phyloP scores from a whole-genome alignment of 2,329 filamentous ascomycete genomes.

The Furcasterigmium sp. region DNA sequence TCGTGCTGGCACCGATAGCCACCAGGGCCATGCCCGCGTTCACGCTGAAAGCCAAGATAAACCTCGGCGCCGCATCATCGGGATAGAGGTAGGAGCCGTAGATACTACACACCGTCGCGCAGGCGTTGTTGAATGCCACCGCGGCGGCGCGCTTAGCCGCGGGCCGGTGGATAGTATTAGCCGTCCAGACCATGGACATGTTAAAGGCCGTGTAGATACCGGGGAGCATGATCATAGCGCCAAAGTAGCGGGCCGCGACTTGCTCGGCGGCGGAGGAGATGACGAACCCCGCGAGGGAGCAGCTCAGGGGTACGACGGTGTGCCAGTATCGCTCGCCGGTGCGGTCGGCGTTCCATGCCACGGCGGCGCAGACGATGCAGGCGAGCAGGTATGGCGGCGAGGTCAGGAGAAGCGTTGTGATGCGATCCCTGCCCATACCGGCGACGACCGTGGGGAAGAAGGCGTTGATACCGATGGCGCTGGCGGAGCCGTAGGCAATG shows the following conservation, averaged over 20 bases:
- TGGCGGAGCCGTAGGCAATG: conserved; percentile 13
- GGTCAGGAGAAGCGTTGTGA: conserved; percentile 18
- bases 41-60: conserved; percentile 17
- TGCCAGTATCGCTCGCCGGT: conserved; percentile 12
- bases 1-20: conserved; percentile 13
- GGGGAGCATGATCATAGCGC: conserved; percentile 15
- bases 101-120: conserved; percentile 15
- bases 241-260: conserved; percentile 9
- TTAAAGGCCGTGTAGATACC: conserved; percentile 17
- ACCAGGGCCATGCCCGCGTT: conserved; percentile 18
- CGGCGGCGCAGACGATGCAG: conserved; percentile 3
- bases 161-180: conserved; percentile 16
- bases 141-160: conserved; percentile 14
- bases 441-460: conserved; percentile 18
- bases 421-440: conserved; percentile 6
- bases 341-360: conserved; percentile 10
- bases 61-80: conserved; percentile 14
- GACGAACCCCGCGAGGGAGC: conserved; percentile 9
- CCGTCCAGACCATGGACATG: conserved; percentile 17
- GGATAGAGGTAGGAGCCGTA: conserved; percentile 20
- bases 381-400: conserved; percentile 18
- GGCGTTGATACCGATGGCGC: conserved; percentile 13
- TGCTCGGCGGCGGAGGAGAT: conserved; percentile 6
- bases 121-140: conserved; percentile 16
- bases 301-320: conserved; percentile 7